Conservation (phyloP, 805 yeast genomes). For the Kuraishia capsulata region DNA sequence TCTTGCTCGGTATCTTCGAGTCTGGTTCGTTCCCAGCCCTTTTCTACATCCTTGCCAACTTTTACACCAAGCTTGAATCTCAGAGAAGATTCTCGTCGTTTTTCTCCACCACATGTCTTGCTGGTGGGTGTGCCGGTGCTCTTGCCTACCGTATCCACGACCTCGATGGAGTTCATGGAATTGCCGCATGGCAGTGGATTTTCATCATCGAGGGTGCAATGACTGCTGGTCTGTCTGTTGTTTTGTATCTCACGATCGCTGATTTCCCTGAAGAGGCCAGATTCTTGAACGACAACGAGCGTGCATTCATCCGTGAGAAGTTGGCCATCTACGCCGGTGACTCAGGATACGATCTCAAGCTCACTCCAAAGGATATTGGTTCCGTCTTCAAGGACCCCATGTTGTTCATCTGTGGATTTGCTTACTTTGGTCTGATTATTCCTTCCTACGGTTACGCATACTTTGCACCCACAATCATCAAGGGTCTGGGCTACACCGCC, state of each 20-base stretch:
- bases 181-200: constrained; percentile 37
- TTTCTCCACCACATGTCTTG: constrained; percentile 62
- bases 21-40: constrained; percentile 70
- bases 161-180: constrained; percentile 35
- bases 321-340: constrained; percentile 42
- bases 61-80: constrained; percentile 55
- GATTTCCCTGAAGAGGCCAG: constrained; percentile 68
- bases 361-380: constrained; percentile 34
- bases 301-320: constrained; percentile 48
- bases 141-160: constrained; percentile 58
- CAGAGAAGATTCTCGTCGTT: constrained; percentile 63
- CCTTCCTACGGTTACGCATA: constrained; percentile 75
- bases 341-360: constrained; percentile 40
- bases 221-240: constrained; percentile 22
- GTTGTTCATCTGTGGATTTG: constrained; percentile 47
- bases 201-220: constrained; percentile 29
- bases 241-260: constrained; percentile 39
- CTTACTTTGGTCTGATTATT: constrained; percentile 56
- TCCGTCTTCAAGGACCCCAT: constrained; percentile 51
- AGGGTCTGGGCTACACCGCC: constrained; percentile 53
- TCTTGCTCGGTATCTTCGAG: constrained; percentile 60
- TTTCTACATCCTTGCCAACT: constrained; percentile 59
- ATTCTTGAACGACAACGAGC: constrained; percentile 42
- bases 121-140: constrained; percentile 75
- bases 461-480: constrained; percentile 61